Evolutionary conservation across 257 asterid genomes (phyloP).

Genomic region (Solanum clarkiae): DNA sequence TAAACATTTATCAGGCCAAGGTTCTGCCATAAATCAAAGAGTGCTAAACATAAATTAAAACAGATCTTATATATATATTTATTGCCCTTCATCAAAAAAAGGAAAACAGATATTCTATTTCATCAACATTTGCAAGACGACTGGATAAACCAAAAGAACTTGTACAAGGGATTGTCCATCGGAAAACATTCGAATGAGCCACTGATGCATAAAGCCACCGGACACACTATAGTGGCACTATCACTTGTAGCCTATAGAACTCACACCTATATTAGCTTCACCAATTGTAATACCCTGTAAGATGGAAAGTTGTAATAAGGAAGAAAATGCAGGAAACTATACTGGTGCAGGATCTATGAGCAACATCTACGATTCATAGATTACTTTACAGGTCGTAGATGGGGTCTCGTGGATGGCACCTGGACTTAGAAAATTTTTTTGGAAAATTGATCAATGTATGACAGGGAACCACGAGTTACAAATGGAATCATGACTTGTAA

Average conservation of each 20-base stretch:
- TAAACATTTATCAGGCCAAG: not conserved
- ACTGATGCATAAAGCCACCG: not conserved
- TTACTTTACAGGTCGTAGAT: no score
- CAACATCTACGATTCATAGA: no score
- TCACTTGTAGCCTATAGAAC: not conserved
- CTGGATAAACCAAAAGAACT: not conserved
- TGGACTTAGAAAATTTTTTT: no score
- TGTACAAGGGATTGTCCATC: not conserved
- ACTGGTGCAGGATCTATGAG: no score
- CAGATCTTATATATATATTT: not conserved
- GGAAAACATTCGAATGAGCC: not conserved
- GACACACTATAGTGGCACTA: not conserved
- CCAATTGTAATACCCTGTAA: no score
- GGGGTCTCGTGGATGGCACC: no score
- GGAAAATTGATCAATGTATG: no score
- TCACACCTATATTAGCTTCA: not conserved
- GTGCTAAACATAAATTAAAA: not conserved
- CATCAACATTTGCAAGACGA: not conserved
- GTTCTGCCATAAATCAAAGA: not conserved
- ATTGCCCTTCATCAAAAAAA: not conserved
- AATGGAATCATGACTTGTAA: no score
- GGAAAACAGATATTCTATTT: not conserved
- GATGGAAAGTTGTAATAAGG: no score
- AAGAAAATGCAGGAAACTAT: no score
- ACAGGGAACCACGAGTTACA: no score